Evolutionary conservation across 768 basidiomycete species (phyloP), one percentile per base, ranked within the genome.

Genomic region (Mycena vulgaris): DNA sequence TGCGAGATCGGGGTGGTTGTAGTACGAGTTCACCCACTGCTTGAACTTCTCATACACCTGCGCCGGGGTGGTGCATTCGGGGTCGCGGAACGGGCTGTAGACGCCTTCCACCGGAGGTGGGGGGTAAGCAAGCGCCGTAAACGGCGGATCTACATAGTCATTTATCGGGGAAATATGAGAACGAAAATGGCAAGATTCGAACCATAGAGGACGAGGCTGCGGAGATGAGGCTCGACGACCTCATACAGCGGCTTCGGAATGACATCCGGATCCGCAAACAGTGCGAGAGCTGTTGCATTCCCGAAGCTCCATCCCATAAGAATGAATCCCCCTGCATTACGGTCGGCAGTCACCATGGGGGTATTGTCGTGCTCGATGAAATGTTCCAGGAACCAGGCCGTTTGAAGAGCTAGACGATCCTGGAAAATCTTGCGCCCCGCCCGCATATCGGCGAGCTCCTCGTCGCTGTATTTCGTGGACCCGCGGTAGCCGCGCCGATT

Each of bases 281-380:
- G 64, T 23, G 80, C 33, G 58, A 83, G 75, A 5, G 74, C 66
- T 2, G 77, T 76, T 17, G 77, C 74, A 13, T 66, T 71, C 2
- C 84, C 85, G 63, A 80, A 75, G 3, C 83, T 83, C 84, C 85
- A 86, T 13, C 83, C 83, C 70, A 83, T 51, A 10, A 84, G 63
- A 4, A 78, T 76, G n/a, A 84, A 63, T 1, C 85, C 85, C 1
- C 84, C 83, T 0, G 49, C 55, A 28, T 27, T 33, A 16, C 77
- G 68, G 52, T 84, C 76, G 3, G 49, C 55, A 33, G 53, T 78
- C 14, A 79, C 66, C 42, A 70, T 73, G 1, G 81, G 80, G 14
- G 81, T 76, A 3, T 69, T 45, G n/a, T 79, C 63, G n/a, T 73
- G 65, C 62, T 78, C 63, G 21, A 82, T 73, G 14, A 80, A 76